Base-by-base conservation (phyloP, 2,329 filamentous ascomycete species). In the Colletotrichum lentis region DNA sequence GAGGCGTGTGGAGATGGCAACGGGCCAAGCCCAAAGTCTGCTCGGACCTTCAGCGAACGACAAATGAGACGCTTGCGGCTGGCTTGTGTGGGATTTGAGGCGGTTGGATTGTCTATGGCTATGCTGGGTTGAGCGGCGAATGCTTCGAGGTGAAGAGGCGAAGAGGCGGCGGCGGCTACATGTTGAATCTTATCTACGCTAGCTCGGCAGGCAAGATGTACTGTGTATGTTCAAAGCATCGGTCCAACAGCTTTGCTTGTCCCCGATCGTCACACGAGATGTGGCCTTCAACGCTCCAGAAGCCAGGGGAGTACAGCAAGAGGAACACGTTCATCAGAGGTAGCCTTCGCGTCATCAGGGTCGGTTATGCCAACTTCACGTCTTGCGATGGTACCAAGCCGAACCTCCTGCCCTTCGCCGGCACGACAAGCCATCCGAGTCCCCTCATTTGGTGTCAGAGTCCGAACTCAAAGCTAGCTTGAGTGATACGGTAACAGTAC, bases 41-140 rank as follows among this genome's bases (percentile, higher is more conserved):
- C 57, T 66, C 41, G 58, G 63, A 55, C 55, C 41, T 27, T 41
- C 46, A 39, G n/a, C 41, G 5, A 12, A 47, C 49, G 27, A 46
- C 62, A 41, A 50, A 41, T 64, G 18, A 14, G 31, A 46, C 8
- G 20, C n/a, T 20, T 41, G 20, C 41, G 31, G 47, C 27, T 55
- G 49, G 49, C 16, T 27, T 18, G 35, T 6, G 39, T 37, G 50
- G 35, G 50, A 18, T 20, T 37, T 1, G 11, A n/a, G 11, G 20
- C 43, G 43, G 2, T 22, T 8, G 10, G n/a, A 3, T 18, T 20
- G 41, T 27, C 5, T 14, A 27, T 44, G 50, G 41, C 54, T 59
- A 46, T 44, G n/a, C 39, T 27, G 41, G 41, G 59, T 54, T 18
- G 47, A 52, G 49, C 53, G 27, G n/a, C 50, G 37, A 37, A 27